Conservation (phyloP, 805 yeast genomes). For the Zygotorulaspora chibaensis region DNA sequence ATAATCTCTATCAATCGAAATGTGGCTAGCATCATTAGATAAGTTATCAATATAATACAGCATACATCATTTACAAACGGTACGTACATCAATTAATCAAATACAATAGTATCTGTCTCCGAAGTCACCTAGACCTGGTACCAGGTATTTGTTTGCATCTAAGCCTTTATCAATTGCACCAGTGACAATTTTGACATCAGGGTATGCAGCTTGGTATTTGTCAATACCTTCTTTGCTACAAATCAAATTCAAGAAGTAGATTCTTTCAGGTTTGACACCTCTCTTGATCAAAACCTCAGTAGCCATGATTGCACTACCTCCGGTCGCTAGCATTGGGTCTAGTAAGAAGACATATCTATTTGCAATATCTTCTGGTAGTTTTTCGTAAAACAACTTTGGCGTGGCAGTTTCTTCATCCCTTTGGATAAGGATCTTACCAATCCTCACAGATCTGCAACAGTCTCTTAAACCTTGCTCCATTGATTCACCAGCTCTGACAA, state of each 20-base stretch:
- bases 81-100: conserved; percentile 31
- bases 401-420: conserved; percentile 96
- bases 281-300: conserved; percentile 81
- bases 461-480: conserved; percentile 99
- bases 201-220: conserved; percentile 72
- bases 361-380: conserved; percentile 87
- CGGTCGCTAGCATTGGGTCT: conserved; percentile 98
- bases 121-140: conserved; percentile 96
- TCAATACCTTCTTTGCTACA: conserved; percentile 94
- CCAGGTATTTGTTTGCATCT: conserved; percentile 78
- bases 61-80: no score
- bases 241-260: conserved; percentile 82
- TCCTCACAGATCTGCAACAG: conserved; percentile 92
- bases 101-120: conserved; percentile 97
- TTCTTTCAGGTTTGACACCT: conserved; percentile 85
- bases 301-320: conserved; percentile 97
- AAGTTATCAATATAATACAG: no score
- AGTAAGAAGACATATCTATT: conserved; percentile 84
- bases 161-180: conserved; percentile 89
- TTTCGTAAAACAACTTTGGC: conserved; percentile 89
- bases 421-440: conserved; percentile 94
- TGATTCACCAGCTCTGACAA: conserved; percentile 97
- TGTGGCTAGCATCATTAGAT: no score
- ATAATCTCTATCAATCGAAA: no score
- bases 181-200: conserved; percentile 82